Evolutionary conservation across 768 basidiomycete genomes (phyloP).

Genomic region (Thelephora ganbajun): DNA sequence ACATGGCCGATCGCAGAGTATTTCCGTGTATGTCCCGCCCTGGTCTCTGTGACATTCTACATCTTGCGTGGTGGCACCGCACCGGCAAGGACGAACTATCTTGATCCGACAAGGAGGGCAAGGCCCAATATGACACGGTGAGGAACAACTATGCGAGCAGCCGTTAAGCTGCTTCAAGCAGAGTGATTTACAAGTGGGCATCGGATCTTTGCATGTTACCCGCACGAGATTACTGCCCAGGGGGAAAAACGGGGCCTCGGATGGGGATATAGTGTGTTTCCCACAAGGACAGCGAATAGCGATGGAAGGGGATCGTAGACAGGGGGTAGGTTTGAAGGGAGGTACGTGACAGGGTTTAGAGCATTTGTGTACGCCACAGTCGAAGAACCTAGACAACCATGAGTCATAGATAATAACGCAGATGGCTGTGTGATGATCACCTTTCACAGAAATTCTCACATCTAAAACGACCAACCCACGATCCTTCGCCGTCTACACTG

Average conservation of each 20-base stretch:
- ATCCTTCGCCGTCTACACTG: slow-evolving; percentile 22
- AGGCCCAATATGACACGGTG: slow-evolving; percentile 57
- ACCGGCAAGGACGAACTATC: slow-evolving; percentile 73
- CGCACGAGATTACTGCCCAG: slow-evolving; percentile 24
- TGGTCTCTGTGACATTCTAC: slow-evolving; percentile 37
- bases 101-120: slow-evolving; percentile 71
- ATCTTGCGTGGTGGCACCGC: slow-evolving; percentile 53
- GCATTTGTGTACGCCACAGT: slow-evolving; percentile 71
- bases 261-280: slow-evolving; percentile 33
- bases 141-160: slow-evolving; percentile 67
- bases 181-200: slow-evolving; percentile 62
- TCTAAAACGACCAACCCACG: slow-evolving; percentile 53
- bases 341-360: slow-evolving; percentile 67
- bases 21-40: slow-evolving; percentile 28
- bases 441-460: slow-evolving; percentile 53
- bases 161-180: slow-evolving; percentile 50
- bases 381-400: slow-evolving; percentile 35
- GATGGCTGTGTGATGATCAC: slow-evolving; percentile 17
- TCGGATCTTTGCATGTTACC: slow-evolving; percentile 49
- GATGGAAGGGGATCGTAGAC: slow-evolving; percentile 58
- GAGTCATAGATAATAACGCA: background rate
- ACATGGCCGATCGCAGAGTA: slow-evolving; percentile 75
- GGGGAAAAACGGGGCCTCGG: slow-evolving; percentile 19
- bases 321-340: slow-evolving; percentile 36
- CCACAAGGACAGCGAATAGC: slow-evolving; percentile 80